Percentiles rank a stretch among this genome's conserved stretches.
These are phyloP conservation scores for Salix koriyanagi DNA, from an alignment of 345 rosid genomes.

Conservation along the genomic window DNA sequence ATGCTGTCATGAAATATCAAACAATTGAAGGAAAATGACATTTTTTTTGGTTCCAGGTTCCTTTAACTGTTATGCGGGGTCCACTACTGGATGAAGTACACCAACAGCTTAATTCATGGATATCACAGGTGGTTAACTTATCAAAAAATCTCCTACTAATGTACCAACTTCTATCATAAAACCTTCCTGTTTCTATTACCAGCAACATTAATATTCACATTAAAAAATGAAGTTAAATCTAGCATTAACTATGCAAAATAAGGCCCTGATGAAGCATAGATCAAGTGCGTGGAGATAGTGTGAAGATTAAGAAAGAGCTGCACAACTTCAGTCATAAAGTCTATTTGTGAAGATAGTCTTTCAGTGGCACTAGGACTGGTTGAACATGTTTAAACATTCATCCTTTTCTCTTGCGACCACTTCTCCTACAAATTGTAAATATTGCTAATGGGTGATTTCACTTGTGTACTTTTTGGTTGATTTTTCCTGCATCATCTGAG, in stretches of 20 bases:
- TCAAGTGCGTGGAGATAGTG: neutral
- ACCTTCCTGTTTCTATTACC: neutral
- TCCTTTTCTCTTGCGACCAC: neutral
- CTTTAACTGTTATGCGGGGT: conserved; percentile 59
- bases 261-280: neutral
- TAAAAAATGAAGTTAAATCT: neutral
- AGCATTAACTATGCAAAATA: neutral
- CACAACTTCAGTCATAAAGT: neutral
- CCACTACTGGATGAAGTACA: conserved; percentile 86
- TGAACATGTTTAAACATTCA: neutral
- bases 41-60: conserved; percentile 45
- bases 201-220: neutral
- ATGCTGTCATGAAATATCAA: neutral
- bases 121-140: conserved; percentile 64
- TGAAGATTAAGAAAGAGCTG: neutral
- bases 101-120: conserved; percentile 65
- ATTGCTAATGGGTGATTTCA: neutral
- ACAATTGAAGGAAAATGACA: conserved; percentile 11
- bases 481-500: neutral
- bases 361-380: neutral
- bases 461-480: neutral
- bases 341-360: neutral
- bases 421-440: neutral
- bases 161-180: conserved; percentile 4
- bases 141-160: conserved; percentile 4